Evolutionary conservation across 306 rosid species (phyloP).

Genomic region (Glycine soja): DNA sequence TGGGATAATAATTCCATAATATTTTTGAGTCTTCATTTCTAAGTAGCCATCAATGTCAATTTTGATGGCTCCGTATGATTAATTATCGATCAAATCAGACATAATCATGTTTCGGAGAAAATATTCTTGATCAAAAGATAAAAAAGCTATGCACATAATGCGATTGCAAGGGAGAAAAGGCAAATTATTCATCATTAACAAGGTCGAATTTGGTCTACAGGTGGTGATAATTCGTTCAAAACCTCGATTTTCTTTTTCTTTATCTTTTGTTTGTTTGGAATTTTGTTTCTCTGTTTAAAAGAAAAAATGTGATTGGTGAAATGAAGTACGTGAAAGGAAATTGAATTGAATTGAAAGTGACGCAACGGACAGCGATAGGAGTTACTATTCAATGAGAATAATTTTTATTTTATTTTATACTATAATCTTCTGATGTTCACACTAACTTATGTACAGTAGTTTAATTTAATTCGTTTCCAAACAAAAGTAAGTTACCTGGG

Average conservation of each 20-base stretch:
- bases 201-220: not conserved
- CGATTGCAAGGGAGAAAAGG: constrained; percentile 46
- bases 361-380: constrained; percentile 32
- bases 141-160: constrained; percentile 54
- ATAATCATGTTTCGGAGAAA: constrained; percentile 54
- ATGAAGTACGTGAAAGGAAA: constrained; percentile 27
- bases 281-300: not conserved
- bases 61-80: constrained; percentile 59
- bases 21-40: constrained; percentile 29
- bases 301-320: constrained; percentile 20
- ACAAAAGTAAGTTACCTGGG: not conserved
- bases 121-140: constrained; percentile 51
- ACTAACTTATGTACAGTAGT: not conserved
- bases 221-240: constrained; percentile 39
- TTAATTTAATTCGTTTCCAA: not conserved
- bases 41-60: constrained; percentile 58
- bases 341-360: constrained; percentile 36
- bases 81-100: constrained; percentile 55
- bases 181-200: constrained; percentile 41
- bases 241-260: constrained; percentile 19
- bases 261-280: not conserved
- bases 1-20: not conserved
- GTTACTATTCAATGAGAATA: constrained; percentile 18
- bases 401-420: not conserved
- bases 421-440: not conserved